Base-by-base conservation (phyloP, 371 early-diverging fungal species). In the Capillidium heterosporum region DNA sequence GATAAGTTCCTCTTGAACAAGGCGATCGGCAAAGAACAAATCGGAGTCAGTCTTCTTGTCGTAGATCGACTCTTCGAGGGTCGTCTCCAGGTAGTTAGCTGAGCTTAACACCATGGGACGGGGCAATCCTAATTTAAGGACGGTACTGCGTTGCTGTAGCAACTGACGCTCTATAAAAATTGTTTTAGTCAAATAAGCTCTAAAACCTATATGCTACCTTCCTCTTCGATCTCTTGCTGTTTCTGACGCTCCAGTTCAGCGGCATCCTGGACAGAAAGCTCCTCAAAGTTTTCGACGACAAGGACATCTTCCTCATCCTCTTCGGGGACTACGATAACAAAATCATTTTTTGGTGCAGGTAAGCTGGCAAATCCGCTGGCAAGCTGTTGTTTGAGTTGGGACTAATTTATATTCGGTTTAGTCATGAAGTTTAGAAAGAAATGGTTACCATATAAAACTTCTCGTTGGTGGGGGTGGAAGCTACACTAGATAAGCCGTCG, bases 271-370 rank as follows among this genome's bases (percentile, higher is more conserved):
- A 71, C 79, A 58, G 77, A 79, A 61, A 85, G 87, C 15, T 43
- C 26, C 26, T 49, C 42, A 15, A 47, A 40, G 19, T 66, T 58
- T 1, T 61, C 63, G 7, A 7, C 35, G 13, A 35, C 35, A n/a
- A n/a, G n/a, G 3, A 70, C 65, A 17, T 74, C 71, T 1, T 63
- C 63, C 19, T 71, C 68, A 21, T 71, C 67, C 17, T 67, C 71
- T 23, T 89, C 89, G 1, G 92, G 95, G 42, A 89, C 62, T 17
- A 87, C 82, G 48, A 96, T 82, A 52, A 91, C 89, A 66, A 92
- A 91, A 59, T 93, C 91, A 62, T 94, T 95, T 56, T 86, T 83
- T 39, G 97, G 97, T 56, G 75, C 72, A 1, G 97, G 97, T n/a
- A 96, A 67, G 26, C 71, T 65, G 15, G 69, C 62, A 17, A 89